These are phyloP conservation scores for Colletotrichum musae DNA, from an alignment of 2,329 filamentous ascomycete genomes.

Conservation along the genomic window DNA sequence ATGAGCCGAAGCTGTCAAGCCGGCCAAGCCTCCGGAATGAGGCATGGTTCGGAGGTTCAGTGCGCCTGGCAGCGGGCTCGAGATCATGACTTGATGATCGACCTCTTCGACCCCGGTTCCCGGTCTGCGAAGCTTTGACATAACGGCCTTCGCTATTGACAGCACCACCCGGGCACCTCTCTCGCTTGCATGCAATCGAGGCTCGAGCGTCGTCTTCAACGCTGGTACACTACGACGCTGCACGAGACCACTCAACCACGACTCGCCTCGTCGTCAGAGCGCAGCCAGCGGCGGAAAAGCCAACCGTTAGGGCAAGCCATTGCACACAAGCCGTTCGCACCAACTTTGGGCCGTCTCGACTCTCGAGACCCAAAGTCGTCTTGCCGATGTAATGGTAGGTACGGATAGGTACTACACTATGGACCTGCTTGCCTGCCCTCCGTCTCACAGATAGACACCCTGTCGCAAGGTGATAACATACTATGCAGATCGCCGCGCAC, in stretches of 20 bases:
- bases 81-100: conserved; percentile 25
- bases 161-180: conserved; percentile 27
- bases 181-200: conserved; percentile 35
- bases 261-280: conserved; percentile 29
- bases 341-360: conserved; percentile 2
- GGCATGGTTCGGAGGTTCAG: conserved; percentile 25
- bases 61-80: conserved; percentile 6
- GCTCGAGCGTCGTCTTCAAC: conserved; percentile 39
- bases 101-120: conserved; percentile 15
- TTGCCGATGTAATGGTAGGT: background rate
- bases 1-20: conserved; percentile 6
- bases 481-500: conserved; percentile 19
- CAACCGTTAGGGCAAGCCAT: conserved; percentile 6
- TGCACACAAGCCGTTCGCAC: background rate
- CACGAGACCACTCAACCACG: conserved; percentile 7
- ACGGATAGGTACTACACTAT: background rate
- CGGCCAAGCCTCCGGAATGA: conserved; percentile 18
- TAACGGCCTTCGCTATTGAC: conserved; percentile 36
- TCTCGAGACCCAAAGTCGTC: conserved; percentile 1
- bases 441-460: background rate
- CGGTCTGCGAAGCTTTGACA: conserved; percentile 31
- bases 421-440: background rate
- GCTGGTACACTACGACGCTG: conserved; percentile 8
- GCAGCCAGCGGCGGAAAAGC: conserved; percentile 4
- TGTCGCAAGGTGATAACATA: background rate